Evolutionary conservation across 345 rosid species (phyloP).

Genomic region (Brassica cretica): DNA sequence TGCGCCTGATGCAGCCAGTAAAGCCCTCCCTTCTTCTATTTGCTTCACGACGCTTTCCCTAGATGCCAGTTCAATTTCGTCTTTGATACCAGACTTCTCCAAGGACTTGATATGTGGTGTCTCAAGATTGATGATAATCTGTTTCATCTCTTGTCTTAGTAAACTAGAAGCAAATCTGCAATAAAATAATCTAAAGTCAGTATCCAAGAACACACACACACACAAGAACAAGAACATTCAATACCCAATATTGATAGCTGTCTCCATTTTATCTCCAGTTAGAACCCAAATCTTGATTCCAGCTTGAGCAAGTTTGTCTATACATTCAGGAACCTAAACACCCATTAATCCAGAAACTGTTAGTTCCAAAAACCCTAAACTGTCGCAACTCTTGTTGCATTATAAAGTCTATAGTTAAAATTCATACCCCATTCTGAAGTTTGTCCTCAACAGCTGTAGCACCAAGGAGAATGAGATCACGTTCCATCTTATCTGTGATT

Average conservation of each 20-base stretch:
- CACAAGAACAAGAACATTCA: slow-evolving; percentile 13
- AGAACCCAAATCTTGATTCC: slow-evolving; percentile 97
- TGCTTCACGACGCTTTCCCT: slow-evolving; percentile 61
- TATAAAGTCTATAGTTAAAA: not conserved
- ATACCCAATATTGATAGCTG: slow-evolving; percentile 97
- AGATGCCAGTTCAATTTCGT: slow-evolving; percentile 65
- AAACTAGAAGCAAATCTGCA: slow-evolving; percentile 89
- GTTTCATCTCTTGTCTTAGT: slow-evolving; percentile 94
- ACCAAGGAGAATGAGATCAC: slow-evolving; percentile 80
- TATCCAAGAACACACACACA: slow-evolving; percentile 9
- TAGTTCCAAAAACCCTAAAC: not conserved
- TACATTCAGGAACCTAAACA: slow-evolving; percentile 88
- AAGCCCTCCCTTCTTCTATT: slow-evolving; percentile 61
- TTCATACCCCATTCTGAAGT: slow-evolving; percentile 84
- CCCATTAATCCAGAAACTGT: not conserved
- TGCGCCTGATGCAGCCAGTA: slow-evolving; percentile 48
- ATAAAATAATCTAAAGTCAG: slow-evolving; percentile 35
- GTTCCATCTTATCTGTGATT: slow-evolving; percentile 67
- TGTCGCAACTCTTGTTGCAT: not conserved
- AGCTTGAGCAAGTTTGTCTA: slow-evolving; percentile 96
- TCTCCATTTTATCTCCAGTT: slow-evolving; percentile 99
- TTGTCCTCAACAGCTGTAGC: slow-evolving; percentile 99
- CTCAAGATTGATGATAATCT: slow-evolving; percentile 77
- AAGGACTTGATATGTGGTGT: slow-evolving; percentile 59
- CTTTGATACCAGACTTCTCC: slow-evolving; percentile 71